These are phyloP conservation scores for Nymphaea thermarum DNA, from an alignment of 164 flowering plant species.

Conservation along the genomic window DNA sequence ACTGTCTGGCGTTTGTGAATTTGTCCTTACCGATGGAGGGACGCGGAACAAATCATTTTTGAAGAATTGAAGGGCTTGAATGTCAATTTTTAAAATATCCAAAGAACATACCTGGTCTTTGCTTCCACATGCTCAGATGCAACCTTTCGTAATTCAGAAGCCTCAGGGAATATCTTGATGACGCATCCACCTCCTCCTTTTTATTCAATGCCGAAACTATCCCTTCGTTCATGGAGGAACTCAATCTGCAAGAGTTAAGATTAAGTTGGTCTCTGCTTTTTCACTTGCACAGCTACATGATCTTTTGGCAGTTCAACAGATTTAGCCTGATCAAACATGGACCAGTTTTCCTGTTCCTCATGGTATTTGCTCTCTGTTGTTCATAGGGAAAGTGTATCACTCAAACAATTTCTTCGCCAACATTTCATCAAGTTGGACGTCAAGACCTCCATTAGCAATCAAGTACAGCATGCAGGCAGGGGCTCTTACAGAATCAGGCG, in stretches of 20 bases:
- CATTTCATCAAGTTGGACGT: conserved; percentile 88
- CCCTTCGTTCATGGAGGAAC: not conserved
- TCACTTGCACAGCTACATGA: too few species aligned
- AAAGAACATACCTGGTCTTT: not conserved
- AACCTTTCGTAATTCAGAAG: too few species aligned
- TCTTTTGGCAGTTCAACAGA: not conserved
- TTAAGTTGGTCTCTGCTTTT: not conserved
- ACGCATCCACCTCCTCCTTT: not conserved
- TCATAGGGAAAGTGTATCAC: conserved; percentile 83
- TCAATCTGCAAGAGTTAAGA: not conserved
- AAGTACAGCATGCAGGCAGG: conserved; percentile 64
- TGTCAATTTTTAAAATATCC: not conserved
- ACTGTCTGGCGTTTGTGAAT: not conserved
- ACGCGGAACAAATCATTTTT: not conserved
- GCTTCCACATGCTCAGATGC: too few species aligned
- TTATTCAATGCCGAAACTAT: not conserved
- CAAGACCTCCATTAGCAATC: conserved; percentile 87
- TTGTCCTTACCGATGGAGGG: not conserved
- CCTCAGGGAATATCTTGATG: not conserved
- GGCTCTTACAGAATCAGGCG: conserved; percentile 45
- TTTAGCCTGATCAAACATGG: not conserved
- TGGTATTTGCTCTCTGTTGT: not conserved
- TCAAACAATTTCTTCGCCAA: conserved; percentile 76
- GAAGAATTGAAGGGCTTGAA: not conserved
- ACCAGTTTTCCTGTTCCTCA: not conserved